Evolutionary conservation across 2,329 filamentous ascomycete genomes (phyloP).

Genomic region (Aureobasidium sp.): DNA sequence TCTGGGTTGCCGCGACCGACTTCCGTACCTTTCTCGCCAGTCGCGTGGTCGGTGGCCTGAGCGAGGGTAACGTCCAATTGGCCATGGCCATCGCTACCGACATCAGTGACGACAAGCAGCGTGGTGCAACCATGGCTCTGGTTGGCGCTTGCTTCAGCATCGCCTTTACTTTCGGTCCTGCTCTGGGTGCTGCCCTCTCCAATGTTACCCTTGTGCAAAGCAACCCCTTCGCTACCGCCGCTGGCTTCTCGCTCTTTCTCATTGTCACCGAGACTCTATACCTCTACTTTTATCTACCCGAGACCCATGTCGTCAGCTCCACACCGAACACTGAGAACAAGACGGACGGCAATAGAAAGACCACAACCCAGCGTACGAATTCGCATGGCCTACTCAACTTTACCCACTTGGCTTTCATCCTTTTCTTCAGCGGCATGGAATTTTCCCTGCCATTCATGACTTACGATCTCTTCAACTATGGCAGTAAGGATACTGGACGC

Average conservation of each 20-base stretch:
- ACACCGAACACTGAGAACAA: slow-evolving; percentile 14
- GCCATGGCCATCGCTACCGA: slow-evolving; percentile 95
- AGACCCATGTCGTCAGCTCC: slow-evolving; percentile 57
- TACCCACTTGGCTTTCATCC: slow-evolving; percentile 81
- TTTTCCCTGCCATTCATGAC: slow-evolving; percentile 97
- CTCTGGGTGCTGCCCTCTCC: slow-evolving; percentile 79
- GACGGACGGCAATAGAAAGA: slow-evolving; percentile 18
- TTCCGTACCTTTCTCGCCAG: slow-evolving; percentile 96
- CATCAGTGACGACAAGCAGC: slow-evolving; percentile 76
- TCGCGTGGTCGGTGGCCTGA: slow-evolving; percentile 82
- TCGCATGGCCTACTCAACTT: slow-evolving; percentile 75
- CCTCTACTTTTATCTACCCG: slow-evolving; percentile 75
- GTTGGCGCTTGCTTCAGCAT: slow-evolving; percentile 96
- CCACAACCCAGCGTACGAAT: slow-evolving; percentile 57
- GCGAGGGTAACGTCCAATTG: slow-evolving; percentile 93
- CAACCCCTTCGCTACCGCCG: slow-evolving; percentile 91
- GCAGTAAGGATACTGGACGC: slow-evolving; percentile 70
- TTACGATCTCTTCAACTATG: slow-evolving; percentile 83
- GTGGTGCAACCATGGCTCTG: slow-evolving; percentile 89
- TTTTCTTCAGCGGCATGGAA: slow-evolving; percentile 98
- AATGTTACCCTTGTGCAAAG: slow-evolving; percentile 69
- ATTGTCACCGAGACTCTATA: slow-evolving; percentile 85
- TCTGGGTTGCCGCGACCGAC: slow-evolving; percentile 90
- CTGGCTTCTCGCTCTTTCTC: slow-evolving; percentile 75
- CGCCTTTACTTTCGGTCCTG: slow-evolving; percentile 93